phyloP scores from a whole-genome alignment of 1,284 basidiomycete species.

The Pseudomicrostroma phylloplanum region DNA sequence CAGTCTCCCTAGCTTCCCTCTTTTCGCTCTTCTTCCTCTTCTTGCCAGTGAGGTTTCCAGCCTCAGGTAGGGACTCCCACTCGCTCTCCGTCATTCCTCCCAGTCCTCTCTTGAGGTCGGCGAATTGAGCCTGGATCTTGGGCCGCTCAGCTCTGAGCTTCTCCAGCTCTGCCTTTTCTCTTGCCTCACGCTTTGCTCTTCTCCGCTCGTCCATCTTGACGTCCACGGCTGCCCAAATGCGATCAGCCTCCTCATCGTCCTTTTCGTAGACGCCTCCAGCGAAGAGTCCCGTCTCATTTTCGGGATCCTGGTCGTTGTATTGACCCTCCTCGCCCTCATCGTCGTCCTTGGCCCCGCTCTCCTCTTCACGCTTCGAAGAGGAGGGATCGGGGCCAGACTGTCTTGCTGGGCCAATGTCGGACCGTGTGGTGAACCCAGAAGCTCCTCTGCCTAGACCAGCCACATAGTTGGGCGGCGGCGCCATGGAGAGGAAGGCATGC shows the following conservation, averaged over 20 bases:
- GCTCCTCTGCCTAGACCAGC: slow-evolving; percentile 56
- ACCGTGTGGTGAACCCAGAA: slow-evolving; percentile 95
- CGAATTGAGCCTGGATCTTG: slow-evolving; percentile 87
- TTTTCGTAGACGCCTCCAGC: slow-evolving; percentile 92
- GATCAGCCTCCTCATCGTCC: slow-evolving; percentile 95
- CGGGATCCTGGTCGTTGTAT: slow-evolving; percentile 87
- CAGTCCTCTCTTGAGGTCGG: slow-evolving; percentile 85
- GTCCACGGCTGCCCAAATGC: slow-evolving; percentile 86
- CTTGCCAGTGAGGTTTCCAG: slow-evolving; percentile 87
- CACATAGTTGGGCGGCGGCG: slow-evolving; percentile 45
- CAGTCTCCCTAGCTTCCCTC: slow-evolving; percentile 53
- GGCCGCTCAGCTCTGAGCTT: slow-evolving; percentile 72
- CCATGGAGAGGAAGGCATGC: slow-evolving; percentile 15
- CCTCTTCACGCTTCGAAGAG: slow-evolving; percentile 10
- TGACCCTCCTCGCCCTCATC: slow-evolving; percentile 75
- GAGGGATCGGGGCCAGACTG: slow-evolving; percentile 53
- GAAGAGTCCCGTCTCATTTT: slow-evolving; percentile 93
- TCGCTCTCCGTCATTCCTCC: slow-evolving; percentile 79
- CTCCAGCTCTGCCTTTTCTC: slow-evolving; percentile 66
- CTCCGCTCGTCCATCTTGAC: slow-evolving; percentile 81
- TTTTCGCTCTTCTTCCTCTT: slow-evolving; percentile 75
- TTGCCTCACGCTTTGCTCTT: slow-evolving; percentile 70
- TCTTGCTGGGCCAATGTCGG: slow-evolving; percentile 95
- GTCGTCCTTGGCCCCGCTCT: slow-evolving; percentile 72
- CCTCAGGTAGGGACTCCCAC: slow-evolving; percentile 91